Percentiles rank a stretch among this genome's conserved stretches.
Evolutionary conservation across 352 stramenopile species (phyloP).

Genomic region (Saprolegnia diclina): DNA sequence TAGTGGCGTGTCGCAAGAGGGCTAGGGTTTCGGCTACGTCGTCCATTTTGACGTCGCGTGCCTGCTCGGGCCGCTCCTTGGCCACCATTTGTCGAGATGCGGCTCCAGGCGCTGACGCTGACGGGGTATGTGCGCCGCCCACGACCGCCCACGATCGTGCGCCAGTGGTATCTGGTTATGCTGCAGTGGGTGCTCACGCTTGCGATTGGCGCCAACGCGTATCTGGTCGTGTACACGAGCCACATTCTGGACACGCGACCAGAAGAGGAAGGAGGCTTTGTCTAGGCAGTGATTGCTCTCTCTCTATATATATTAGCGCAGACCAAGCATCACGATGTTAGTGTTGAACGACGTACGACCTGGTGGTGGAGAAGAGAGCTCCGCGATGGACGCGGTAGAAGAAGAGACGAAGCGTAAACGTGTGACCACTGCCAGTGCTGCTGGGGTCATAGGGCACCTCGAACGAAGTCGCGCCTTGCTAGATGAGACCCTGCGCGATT

Average conservation of each 20-base stretch:
- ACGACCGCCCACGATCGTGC: conserved; percentile 35
- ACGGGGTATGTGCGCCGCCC: conserved; percentile 70
- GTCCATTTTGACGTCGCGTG: conserved; percentile 91
- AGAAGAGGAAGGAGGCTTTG: conserved; percentile 30
- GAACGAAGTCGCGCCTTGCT: too few species aligned
- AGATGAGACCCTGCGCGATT: too few species aligned
- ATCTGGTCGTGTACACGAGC: conserved; percentile 88
- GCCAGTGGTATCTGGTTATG: conserved; percentile 33
- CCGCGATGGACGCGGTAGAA: too few species aligned
- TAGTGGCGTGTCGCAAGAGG: too few species aligned
- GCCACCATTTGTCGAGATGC: conserved; percentile 92
- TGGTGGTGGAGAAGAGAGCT: too few species aligned
- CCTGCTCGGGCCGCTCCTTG: conserved; percentile 84
- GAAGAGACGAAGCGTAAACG: too few species aligned
- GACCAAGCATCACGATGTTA: not conserved
- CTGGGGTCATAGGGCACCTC: too few species aligned
- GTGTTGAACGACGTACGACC: too few species aligned
- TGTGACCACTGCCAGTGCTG: too few species aligned
- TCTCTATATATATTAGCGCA: conserved; percentile 8
- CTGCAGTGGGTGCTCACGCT: conserved; percentile 85
- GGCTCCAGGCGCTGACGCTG: conserved; percentile 84
- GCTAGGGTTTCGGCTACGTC: conserved; percentile 84
- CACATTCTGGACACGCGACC: conserved; percentile 34
- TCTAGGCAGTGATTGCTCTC: not conserved
- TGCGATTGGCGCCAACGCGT: conserved; percentile 89